Conservation (phyloP, 106 monocot genomes). For the Platanthera guangdongensis region DNA sequence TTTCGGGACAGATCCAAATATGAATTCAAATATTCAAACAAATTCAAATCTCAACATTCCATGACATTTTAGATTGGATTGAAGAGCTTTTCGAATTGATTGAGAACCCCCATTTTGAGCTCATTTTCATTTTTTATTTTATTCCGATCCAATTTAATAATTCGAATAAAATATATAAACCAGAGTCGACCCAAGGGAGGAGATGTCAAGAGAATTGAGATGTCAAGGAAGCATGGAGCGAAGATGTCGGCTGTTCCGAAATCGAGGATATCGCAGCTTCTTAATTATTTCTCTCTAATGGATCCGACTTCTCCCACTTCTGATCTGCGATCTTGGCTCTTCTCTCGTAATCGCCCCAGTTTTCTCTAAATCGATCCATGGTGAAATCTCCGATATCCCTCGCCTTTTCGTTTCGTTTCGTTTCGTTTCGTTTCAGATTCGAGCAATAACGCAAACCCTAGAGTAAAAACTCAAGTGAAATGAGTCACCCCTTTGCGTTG, state of each 20-base stretch:
- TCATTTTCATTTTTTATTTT: too few species aligned
- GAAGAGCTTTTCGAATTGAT: too few species aligned
- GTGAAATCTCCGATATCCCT: not conserved
- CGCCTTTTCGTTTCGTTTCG: not conserved
- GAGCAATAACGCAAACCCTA: not conserved
- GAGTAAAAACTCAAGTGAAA: not conserved
- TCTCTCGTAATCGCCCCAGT: not conserved
- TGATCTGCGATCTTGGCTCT: not conserved
- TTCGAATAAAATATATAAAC: not conserved
- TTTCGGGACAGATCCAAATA: too few species aligned
- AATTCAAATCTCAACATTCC: too few species aligned
- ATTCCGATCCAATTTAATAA: too few species aligned
- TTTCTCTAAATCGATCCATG: not conserved
- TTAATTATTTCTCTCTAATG: not conserved
- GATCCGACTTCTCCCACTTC: not conserved
- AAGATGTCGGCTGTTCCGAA: not conserved
- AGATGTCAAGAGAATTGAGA: not conserved
- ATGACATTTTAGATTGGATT: too few species aligned
- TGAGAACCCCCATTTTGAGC: too few species aligned
- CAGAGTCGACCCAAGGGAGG: not conserved
- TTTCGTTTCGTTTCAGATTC: not conserved
- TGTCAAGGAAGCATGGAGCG: not conserved
- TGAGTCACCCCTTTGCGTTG: not conserved
- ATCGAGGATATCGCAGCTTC: not conserved
- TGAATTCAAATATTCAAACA: too few species aligned